Evolutionary conservation across 257 asterid species (phyloP).

Genomic region (Leptodermis oblonga): DNA sequence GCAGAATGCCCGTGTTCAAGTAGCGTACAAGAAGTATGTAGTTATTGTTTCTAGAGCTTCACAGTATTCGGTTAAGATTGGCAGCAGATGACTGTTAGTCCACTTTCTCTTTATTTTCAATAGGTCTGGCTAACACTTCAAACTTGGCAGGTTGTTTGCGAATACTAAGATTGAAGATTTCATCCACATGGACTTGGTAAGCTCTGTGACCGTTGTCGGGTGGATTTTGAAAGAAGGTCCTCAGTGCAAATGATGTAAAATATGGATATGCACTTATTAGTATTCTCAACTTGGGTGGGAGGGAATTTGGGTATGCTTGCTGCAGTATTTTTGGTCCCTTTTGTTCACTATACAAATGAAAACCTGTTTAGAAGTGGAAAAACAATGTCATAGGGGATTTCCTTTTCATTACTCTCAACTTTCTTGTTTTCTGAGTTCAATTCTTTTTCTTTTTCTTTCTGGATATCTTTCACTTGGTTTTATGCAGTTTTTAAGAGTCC

Average conservation of each 20-base stretch:
- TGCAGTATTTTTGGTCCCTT: background rate
- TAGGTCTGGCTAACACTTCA: slow-evolving; percentile 12
- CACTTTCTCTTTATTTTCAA: background rate
- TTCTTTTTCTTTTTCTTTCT: background rate
- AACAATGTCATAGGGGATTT: background rate
- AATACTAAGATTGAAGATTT: slow-evolving; percentile 57
- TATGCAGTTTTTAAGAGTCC: slow-evolving; percentile 2
- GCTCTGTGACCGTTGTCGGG: slow-evolving; percentile 21
- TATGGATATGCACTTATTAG: background rate
- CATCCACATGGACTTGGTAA: slow-evolving; percentile 82
- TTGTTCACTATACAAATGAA: background rate
- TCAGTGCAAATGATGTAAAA: background rate
- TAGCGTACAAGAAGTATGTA: slow-evolving; percentile 58
- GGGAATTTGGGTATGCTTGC: background rate
- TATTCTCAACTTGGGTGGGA: background rate
- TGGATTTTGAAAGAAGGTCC: slow-evolving; percentile 5
- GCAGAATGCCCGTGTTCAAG: slow-evolving; percentile 58
- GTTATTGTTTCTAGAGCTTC: slow-evolving; percentile 1
- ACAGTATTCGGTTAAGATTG: background rate
- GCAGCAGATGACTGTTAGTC: slow-evolving; percentile 3
- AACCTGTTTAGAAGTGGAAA: background rate
- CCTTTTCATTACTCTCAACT: background rate
- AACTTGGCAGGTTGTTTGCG: slow-evolving; percentile 52
- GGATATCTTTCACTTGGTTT: background rate
- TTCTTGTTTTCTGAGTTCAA: background rate